These are phyloP conservation scores for Polygonum aviculare DNA, from an alignment of 148 eudicot species.

Conservation along the genomic window DNA sequence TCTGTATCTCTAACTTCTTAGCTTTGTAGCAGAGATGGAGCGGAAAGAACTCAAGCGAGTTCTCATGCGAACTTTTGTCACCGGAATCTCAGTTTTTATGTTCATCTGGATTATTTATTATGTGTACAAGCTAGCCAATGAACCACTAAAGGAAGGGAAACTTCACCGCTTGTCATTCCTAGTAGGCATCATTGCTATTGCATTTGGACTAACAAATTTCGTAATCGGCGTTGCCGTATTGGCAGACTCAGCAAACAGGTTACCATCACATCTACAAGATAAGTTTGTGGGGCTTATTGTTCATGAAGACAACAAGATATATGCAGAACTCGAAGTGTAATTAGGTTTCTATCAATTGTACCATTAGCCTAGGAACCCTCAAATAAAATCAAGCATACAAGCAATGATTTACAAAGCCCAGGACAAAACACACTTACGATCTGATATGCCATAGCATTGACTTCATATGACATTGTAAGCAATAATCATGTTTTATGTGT, in stretches of 20 bases:
- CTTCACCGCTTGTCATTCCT: conserved; percentile 21
- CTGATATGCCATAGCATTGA: not conserved
- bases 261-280: conserved; percentile 9
- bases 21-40: conserved; percentile 19
- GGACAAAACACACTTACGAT: not conserved
- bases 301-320: not conserved
- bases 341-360: not conserved
- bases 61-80: conserved; percentile 7
- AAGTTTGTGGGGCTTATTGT: not conserved
- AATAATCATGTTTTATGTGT: not conserved
- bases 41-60: conserved; percentile 14
- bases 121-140: conserved; percentile 30
- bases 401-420: not conserved
- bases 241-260: conserved; percentile 22
- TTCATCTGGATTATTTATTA: conserved; percentile 25
- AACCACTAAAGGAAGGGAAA: conserved; percentile 19
- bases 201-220: conserved; percentile 32
- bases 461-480: not conserved
- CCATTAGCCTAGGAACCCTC: not conserved
- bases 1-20: not conserved
- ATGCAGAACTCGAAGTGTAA: not conserved
- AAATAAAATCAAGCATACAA: not conserved
- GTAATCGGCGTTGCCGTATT: conserved; percentile 24
- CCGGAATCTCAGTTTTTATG: conserved; percentile 23
- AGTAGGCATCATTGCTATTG: conserved; percentile 27